A percentile compares a stretch with the other conserved stretches of the same genome.
phyloP scores from a whole-genome alignment of 768 basidiomycete genomes.

The Leccinellum rugosiceps region DNA sequence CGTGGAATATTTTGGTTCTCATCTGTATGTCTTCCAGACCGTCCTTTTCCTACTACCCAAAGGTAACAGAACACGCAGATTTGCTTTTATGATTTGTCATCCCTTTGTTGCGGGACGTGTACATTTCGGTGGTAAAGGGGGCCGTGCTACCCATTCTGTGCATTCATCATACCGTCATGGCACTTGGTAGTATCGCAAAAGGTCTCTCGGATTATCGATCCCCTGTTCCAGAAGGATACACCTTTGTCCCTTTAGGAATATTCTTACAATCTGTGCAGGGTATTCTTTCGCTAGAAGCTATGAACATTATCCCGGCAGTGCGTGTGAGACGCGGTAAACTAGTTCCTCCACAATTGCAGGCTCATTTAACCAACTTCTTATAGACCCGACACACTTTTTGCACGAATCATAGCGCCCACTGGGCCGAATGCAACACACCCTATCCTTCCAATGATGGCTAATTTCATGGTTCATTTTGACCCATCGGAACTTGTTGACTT shows the following conservation, averaged over 20 bases:
- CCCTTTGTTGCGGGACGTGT: constrained; percentile 76
- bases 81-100: constrained; percentile 75
- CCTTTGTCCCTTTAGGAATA: constrained; percentile 68
- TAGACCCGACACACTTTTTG: constrained; percentile 93
- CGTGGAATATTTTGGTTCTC: constrained; percentile 77
- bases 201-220: constrained; percentile 92
- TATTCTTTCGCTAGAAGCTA: constrained; percentile 80
- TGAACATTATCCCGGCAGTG: constrained; percentile 85
- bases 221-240: constrained; percentile 60
- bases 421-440: constrained; percentile 82
- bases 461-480: constrained; percentile 89
- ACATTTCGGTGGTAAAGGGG: constrained; percentile 52
- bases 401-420: constrained; percentile 85
- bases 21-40: constrained; percentile 93
- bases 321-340: constrained; percentile 89
- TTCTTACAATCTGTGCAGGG: constrained; percentile 85
- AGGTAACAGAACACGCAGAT: constrained; percentile 57
- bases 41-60: constrained; percentile 75
- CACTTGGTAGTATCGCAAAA: constrained; percentile 90
- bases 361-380: constrained; percentile 7
- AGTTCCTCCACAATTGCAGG: neutral
- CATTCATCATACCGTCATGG: constrained; percentile 92
- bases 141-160: constrained; percentile 73
- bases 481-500: constrained; percentile 92
- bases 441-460: constrained; percentile 85